Base-by-base conservation (phyloP, 306 rosid genomes). In the Sesbania bispinosa region DNA sequence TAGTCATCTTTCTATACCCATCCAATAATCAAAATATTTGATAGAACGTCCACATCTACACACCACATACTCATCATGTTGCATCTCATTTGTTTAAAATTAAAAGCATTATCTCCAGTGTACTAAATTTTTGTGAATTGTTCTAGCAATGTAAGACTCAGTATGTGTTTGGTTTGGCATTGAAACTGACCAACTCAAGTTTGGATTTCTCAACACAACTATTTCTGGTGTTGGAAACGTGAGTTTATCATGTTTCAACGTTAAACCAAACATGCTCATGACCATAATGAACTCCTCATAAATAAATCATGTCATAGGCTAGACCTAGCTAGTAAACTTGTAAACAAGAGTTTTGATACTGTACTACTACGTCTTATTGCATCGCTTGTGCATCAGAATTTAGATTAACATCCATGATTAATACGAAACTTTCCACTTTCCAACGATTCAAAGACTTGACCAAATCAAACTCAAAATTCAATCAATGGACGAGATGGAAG, bases 11-110 rank as follows among this genome's bases (percentile, higher is more conserved):
- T 18, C n/a, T n/a, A n/a, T n/a, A 35, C 1, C 32, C 55, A 47
- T 52, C 45, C 13, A 67, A 46, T 11, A n/a, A 65, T 72, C 39
- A 18, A 36, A 57, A 65, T 24, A 66, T 45, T 13, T 18, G 39
- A 45, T 46, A 9, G 9, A 63, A 35, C 11, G 16, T 19, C 57
- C 76, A 5, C 57, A 16, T 11, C 21, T 16, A 47, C 20, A 23
- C 78, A 55, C 42, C 59, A n/a, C 10, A 57, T 6, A 57, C 43
- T 76, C 46, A 77, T 35, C 80, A 11, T 30, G 58, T 47, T 58
- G 18, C 21, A 24, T 74, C 57, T 39, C 48, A 41, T 39, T 33
- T 11, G 1, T 53, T 42, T 10, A 78, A 71, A 21, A 29, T 13
- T 27, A 35, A 18, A 66, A 66, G 36, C 69, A 35, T 13, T 33